phyloP scores from a whole-genome alignment of 2,329 filamentous ascomycete genomes.

The Fusarium sterilihyphosum region DNA sequence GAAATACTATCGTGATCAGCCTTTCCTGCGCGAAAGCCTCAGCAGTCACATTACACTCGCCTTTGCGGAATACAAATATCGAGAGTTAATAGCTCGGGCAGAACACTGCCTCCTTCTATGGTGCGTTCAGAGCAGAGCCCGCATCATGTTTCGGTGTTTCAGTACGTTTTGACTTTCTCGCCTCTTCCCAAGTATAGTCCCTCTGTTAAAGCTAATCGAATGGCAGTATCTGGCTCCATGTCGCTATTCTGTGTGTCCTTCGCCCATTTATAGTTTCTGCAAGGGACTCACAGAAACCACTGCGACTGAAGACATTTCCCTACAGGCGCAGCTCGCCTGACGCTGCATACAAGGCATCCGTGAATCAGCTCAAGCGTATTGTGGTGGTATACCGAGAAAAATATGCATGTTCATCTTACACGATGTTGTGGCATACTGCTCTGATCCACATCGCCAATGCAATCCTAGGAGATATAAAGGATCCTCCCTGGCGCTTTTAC shows the following conservation, averaged over 20 bases:
- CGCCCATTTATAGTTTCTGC: constrained; percentile 31
- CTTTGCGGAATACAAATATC: constrained; percentile 51
- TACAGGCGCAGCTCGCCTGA: constrained; percentile 41
- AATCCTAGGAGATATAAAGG: constrained; percentile 44
- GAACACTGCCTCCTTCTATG: constrained; percentile 45
- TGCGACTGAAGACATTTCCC: constrained; percentile 44
- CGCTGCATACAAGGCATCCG: constrained; percentile 47
- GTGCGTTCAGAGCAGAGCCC: constrained; percentile 40
- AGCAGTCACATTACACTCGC: constrained; percentile 20
- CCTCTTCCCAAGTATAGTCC: neutral
- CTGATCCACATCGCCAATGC: constrained; percentile 53
- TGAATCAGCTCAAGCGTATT: constrained; percentile 51
- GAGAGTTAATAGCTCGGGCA: constrained; percentile 52
- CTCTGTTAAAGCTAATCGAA: neutral
- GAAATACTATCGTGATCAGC: constrained; percentile 39
- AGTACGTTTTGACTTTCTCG: constrained; percentile 43
- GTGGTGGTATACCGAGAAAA: constrained; percentile 49
- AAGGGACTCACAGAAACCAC: neutral
- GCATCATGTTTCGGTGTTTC: constrained; percentile 50
- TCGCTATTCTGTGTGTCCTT: constrained; percentile 51
- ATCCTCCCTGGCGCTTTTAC: constrained; percentile 49
- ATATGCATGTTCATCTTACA: constrained; percentile 47
- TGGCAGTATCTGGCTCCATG: constrained; percentile 55
- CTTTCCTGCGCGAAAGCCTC: neutral
- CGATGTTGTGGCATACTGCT: constrained; percentile 54